Base-by-base conservation (phyloP, 179 eudicot species). In the Silene noctiflora region DNA sequence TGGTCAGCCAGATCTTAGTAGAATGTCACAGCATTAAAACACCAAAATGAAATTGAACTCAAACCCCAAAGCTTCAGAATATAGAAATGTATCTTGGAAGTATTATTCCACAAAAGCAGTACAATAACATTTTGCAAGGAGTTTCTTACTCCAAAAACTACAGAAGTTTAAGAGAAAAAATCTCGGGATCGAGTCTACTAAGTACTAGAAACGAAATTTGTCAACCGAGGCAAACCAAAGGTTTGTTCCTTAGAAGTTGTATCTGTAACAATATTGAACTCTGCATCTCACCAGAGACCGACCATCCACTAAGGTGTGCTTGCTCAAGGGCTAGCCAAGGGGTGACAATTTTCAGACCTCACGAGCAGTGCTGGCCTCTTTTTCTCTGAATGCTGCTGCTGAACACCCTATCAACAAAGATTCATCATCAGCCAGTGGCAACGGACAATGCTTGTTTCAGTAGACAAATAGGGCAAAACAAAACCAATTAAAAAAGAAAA, bases 301-400 rank as follows among this genome's bases (percentile, higher is more conserved):
- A 63, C 58, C 58, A 53, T 48, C 46, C 24, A 27, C n/a, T 16
- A 24, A 44, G 68, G 48, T 27, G 48, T 29, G n/a, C 65, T 72
- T 33, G 53, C 51, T 60, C 48, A 81, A 44, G 80, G 75, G 60
- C 67, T 73, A 17, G 75, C 59, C 55, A 77, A 25, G 58, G 46
- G 55, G 70, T 20, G 16, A 20, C 65, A 69, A 48, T 84, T 84
- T 11, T 67, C 82, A 7, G 82, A 76, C 12, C 75, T 67, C 21
- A 51, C 61, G 19, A 75, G 69, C 66, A 84, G 46, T 19, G 82
- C 82, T 31, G 61, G 72, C 55, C 75, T 78, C 78, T 78, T 81
- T 31, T 62, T 81, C 76, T 81, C 84, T 0, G 82, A 78, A 29
- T 75, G 77, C 74, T 63, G 77, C 74, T 63, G 70, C 81, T 80